Evolutionary conservation across 768 basidiomycete species (phyloP).

Genomic region (Paxillus ammoniavirescens): DNA sequence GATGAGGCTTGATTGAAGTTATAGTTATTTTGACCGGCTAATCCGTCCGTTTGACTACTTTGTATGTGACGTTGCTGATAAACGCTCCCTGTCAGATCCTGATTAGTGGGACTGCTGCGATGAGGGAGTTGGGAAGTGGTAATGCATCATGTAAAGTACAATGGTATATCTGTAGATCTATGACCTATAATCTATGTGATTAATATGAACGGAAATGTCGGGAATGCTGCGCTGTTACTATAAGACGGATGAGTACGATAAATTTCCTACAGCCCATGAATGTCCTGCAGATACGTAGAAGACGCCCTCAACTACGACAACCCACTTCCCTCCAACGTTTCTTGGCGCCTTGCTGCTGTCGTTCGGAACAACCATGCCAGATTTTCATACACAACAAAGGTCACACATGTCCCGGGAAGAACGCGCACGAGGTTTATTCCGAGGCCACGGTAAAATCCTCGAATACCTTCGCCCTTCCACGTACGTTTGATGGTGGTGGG

Average conservation of each 20-base stretch:
- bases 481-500: conserved; percentile 77
- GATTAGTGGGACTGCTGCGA: neutral
- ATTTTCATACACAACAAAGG: conserved; percentile 97
- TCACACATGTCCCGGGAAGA: conserved; percentile 95
- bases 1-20: conserved; percentile 21
- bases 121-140: conserved; percentile 7
- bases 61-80: conserved; percentile 6
- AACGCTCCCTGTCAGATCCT: neutral
- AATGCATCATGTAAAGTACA: conserved; percentile 9
- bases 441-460: conserved; percentile 93
- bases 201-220: neutral
- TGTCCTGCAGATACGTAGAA: neutral
- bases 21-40: conserved; percentile 33
- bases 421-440: conserved; percentile 94
- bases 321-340: neutral
- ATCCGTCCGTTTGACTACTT: neutral
- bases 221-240: conserved; percentile 1
- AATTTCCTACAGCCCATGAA: neutral
- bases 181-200: conserved; percentile 3
- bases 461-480: conserved; percentile 74
- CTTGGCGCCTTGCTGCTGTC: conserved; percentile 55
- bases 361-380: conserved; percentile 78
- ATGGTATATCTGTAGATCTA: conserved; percentile 1
- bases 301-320: neutral
- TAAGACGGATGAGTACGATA: conserved; percentile 3